These are phyloP conservation scores for Naganishia albida DNA, from an alignment of 1,284 basidiomycete species.

Conservation along the genomic window DNA sequence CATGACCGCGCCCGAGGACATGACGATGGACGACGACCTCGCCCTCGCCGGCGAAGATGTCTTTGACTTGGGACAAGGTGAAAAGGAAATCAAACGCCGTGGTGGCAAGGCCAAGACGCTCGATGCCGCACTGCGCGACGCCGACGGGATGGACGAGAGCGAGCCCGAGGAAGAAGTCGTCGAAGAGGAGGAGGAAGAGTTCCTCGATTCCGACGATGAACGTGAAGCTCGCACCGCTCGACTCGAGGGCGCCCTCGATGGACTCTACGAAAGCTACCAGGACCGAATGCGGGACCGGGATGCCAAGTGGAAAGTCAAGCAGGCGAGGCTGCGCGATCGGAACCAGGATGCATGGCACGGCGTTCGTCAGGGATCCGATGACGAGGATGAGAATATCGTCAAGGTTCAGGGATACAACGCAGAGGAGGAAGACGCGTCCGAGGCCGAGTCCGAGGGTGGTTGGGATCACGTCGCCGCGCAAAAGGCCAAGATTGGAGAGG, in stretches of 20 bases:
- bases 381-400: constrained; percentile 49
- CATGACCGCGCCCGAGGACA: constrained; percentile 96
- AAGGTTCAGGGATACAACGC: constrained; percentile 40
- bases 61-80: constrained; percentile 75
- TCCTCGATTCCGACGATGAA: constrained; percentile 69
- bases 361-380: constrained; percentile 56
- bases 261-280: constrained; percentile 84
- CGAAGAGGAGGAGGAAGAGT: constrained; percentile 59
- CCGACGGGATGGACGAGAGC: constrained; percentile 50
- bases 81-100: constrained; percentile 57
- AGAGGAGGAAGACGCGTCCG: constrained; percentile 53
- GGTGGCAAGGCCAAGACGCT: constrained; percentile 56
- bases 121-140: constrained; percentile 58
- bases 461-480: constrained; percentile 70
- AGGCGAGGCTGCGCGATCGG: constrained; percentile 74
- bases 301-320: constrained; percentile 84
- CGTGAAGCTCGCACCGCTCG: constrained; percentile 63
- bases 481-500: constrained; percentile 63
- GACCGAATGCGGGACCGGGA: constrained; percentile 80
- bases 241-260: constrained; percentile 84
- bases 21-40: constrained; percentile 74
- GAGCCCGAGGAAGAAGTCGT: constrained; percentile 51
- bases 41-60: constrained; percentile 73
- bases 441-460: constrained; percentile 64
- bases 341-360: constrained; percentile 75